Percentiles rank a stretch among this genome's conserved stretches.
Evolutionary conservation across 2,329 filamentous ascomycete species (phyloP).

Genomic region (Aureobasidium sp.): DNA sequence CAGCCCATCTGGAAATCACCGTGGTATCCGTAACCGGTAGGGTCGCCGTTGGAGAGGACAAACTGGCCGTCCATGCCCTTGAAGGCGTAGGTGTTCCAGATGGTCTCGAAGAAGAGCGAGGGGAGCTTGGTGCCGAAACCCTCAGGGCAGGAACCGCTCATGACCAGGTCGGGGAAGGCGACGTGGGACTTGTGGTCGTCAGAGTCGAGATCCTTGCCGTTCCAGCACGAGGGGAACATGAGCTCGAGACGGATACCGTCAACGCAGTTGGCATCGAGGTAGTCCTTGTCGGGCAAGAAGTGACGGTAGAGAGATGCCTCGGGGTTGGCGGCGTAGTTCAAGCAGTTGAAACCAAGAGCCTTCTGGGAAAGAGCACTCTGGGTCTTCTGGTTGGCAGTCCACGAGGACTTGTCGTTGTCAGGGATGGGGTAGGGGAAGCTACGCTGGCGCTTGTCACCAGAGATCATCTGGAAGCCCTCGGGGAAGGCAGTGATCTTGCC

Average conservation of each 20-base stretch:
- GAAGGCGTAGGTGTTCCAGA: constrained; percentile 68
- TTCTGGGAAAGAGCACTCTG: constrained; percentile 70
- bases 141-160: constrained; percentile 67
- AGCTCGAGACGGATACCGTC: constrained; percentile 77
- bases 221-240: constrained; percentile 88
- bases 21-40: constrained; percentile 66
- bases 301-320: constrained; percentile 78
- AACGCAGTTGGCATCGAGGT: constrained; percentile 72
- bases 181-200: constrained; percentile 58
- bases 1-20: constrained; percentile 77
- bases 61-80: constrained; percentile 59
- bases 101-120: constrained; percentile 77
- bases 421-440: constrained; percentile 65
- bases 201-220: constrained; percentile 56
- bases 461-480: constrained; percentile 70
- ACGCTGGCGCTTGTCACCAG: constrained; percentile 62
- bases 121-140: constrained; percentile 62
- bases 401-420: constrained; percentile 62
- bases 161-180: constrained; percentile 70
- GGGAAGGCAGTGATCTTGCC: constrained; percentile 62
- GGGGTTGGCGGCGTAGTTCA: constrained; percentile 63
- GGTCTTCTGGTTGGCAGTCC: constrained; percentile 58
- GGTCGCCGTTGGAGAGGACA: constrained; percentile 70
- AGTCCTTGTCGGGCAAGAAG: constrained; percentile 70
- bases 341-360: constrained; percentile 88